phyloP scores from a whole-genome alignment of 345 rosid genomes.

The Populus simonii region DNA sequence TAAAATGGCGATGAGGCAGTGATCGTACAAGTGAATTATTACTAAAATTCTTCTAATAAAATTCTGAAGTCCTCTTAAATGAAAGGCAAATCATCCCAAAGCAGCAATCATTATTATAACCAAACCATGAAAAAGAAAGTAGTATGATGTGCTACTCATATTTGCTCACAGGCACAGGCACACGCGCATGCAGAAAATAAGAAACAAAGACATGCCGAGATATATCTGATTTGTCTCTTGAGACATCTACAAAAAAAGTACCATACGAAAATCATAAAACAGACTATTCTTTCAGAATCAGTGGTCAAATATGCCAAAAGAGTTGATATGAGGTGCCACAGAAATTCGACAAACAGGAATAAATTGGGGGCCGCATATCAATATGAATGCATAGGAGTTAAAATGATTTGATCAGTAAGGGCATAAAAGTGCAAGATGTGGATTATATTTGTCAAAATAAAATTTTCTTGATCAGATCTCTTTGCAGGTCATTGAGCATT shows the following conservation, averaged over 20 bases:
- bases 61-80: neutral
- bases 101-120: neutral
- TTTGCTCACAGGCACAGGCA: too few species aligned
- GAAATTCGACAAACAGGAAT: neutral
- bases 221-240: neutral
- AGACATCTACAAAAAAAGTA: neutral
- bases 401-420: neutral
- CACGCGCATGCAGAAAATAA: neutral
- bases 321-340: neutral
- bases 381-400: neutral
- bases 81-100: neutral
- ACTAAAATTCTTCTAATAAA: too few species aligned
- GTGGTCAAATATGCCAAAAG: neutral
- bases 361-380: neutral
- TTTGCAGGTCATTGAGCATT: neutral
- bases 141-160: neutral
- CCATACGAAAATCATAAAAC: neutral
- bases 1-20: too few species aligned
- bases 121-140: neutral
- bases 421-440: neutral
- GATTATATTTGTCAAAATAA: neutral
- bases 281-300: neutral
- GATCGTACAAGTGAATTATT: neutral
- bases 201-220: neutral
- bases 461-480: neutral